Evolutionary conservation across 805 yeast species (phyloP), one percentile per base, ranked within the genome.

Genomic region (Candida morakotiae): DNA sequence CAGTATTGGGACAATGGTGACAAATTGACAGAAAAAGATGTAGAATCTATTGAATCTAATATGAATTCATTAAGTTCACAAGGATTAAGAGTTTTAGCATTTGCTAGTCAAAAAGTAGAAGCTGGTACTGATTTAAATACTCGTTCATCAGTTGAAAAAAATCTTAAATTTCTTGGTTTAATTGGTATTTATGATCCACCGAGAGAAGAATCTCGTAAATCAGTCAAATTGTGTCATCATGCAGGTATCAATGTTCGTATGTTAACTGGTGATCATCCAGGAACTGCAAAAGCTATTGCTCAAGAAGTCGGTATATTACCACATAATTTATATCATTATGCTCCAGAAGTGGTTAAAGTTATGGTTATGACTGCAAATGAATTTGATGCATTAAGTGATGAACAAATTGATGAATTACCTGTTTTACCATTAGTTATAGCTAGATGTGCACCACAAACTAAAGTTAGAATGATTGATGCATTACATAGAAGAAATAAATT

Each of bases 381-480:
- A 42, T 84, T 83, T 60, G 91, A 83, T 53, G 67, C 68, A 3
- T 64, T 83, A 37, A 42, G 70, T 2, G 86, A 83, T 39, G 76
- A 65, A 1, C 70, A 82, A 48, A 69, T 84, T 45, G 91, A 83
- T 49, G 51, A 49, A 1, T 55, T 64, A 32, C 87, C 87, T 1
- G 79, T 79, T 7, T 63, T 83, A 35, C 91, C 91, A 1, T 64
- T 83, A 36, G 93, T 83, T 20, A 78, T 84, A 60, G 93, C 93
- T 3, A 69, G 93, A 44, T 84, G 91, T 62, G 84, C 91, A 4
- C 93, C 91, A 2, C 82, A 79, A 55, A 83, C 89, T 16, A 83
- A 84, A 56, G 91, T 83, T 13, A 69, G 87, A 45, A 79, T 84
- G 81, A 82, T 84, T 49, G 88, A 83, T 37, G 89, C 91, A 1